Percentiles rank a stretch among this genome's conserved stretches.
Conservation (phyloP, 169 alveolate species). For the Eimeria sp. region DNA sequence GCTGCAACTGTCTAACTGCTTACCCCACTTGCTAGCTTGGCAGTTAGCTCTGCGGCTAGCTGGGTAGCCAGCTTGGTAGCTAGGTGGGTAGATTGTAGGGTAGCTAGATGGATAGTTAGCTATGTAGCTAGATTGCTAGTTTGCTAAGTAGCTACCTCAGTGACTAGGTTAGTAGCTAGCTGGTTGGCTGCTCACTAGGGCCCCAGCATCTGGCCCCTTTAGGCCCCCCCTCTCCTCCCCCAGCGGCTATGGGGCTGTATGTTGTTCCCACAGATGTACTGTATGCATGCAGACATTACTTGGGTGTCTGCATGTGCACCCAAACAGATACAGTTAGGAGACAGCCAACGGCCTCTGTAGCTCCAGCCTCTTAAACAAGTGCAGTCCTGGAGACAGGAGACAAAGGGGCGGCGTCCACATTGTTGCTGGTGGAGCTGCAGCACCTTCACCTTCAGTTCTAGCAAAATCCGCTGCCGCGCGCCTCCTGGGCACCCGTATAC, state of each 20-base stretch:
- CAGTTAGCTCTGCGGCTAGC: background rate
- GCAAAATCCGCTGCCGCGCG: no score
- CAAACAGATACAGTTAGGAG: background rate
- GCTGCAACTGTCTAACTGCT: background rate
- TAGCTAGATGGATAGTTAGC: background rate
- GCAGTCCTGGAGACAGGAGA: background rate
- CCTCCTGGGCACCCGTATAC: no score
- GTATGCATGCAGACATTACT: background rate
- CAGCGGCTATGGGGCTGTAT: no score
- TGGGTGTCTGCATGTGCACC: background rate
- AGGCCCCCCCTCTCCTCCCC: background rate
- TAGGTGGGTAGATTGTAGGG: background rate
- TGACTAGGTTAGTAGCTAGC: background rate
- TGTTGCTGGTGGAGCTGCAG: no score
- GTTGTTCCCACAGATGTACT: background rate
- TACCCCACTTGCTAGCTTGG: background rate
- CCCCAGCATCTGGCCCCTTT: background rate
- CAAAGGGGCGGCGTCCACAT: background rate
- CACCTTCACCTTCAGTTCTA: no score
- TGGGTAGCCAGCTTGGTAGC: background rate
- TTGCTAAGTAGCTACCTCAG: background rate
- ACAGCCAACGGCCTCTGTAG: background rate
- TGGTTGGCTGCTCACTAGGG: background rate
- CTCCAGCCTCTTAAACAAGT: background rate
- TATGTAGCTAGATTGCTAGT: background rate